These are phyloP conservation scores for Chlorella sp. DNA, from an alignment of 139 green algal genomes.

Conservation along the genomic window DNA sequence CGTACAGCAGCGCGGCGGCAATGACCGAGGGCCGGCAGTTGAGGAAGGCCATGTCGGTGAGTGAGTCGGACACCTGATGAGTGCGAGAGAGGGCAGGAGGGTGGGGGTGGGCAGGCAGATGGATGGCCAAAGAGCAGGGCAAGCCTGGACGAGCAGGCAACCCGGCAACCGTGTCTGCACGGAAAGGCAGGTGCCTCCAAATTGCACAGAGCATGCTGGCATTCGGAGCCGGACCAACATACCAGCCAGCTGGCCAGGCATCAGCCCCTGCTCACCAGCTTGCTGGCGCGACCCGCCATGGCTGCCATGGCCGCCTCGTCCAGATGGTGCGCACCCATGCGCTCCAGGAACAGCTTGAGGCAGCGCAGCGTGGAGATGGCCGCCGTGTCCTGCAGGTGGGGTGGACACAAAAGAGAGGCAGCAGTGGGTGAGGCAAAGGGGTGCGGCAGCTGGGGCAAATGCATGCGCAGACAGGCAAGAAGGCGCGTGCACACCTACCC, in stretches of 20 bases:
- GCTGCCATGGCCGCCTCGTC: not conserved
- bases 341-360: conserved; percentile 84
- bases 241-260: too few relatives aligned
- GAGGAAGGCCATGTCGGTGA: conserved; percentile 81
- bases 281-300: conserved; percentile 17
- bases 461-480: too few relatives aligned
- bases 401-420: not conserved
- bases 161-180: too few relatives aligned
- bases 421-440: conserved; percentile 56
- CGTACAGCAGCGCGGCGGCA: conserved; percentile 82
- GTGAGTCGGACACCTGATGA: conserved; percentile 59
- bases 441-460: conserved; percentile 53
- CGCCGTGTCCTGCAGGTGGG: conserved; percentile 15
- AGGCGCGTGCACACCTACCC: not conserved
- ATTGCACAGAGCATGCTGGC: too few relatives aligned
- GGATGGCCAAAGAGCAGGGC: too few relatives aligned
- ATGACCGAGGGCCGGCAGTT: conserved; percentile 90
- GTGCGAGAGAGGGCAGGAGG: not conserved
- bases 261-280: conserved; percentile 13
- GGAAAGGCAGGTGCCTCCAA: too few relatives aligned
- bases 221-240: too few relatives aligned
- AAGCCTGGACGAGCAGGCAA: too few relatives aligned
- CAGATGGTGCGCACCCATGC: conserved; percentile 51
- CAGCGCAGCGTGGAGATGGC: conserved; percentile 50
- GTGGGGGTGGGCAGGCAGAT: not conserved